Evolutionary conservation across 2,329 filamentous ascomycete genomes (phyloP).

Genomic region (Ceratocystis papillata): DNA sequence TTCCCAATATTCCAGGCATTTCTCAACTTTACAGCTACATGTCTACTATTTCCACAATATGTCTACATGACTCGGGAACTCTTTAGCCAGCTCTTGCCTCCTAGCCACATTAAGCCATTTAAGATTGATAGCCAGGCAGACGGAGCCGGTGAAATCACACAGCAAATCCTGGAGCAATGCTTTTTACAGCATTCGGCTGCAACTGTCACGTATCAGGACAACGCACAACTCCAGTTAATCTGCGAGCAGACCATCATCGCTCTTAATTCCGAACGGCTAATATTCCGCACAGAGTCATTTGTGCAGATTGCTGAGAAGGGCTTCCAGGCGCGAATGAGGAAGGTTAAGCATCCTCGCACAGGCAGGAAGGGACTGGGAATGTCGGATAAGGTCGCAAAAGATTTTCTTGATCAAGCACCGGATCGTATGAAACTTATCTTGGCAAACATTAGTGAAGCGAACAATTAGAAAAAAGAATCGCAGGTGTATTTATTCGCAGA

Average conservation of each 20-base stretch:
- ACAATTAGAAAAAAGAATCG: too few relatives aligned
- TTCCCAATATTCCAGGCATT: conserved; percentile 23
- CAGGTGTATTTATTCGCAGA: too few relatives aligned
- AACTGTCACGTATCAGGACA: conserved; percentile 50
- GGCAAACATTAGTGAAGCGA: conserved; percentile 10
- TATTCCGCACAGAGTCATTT: conserved; percentile 2
- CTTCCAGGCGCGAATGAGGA: conserved; percentile 30
- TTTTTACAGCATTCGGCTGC: conserved; percentile 58
- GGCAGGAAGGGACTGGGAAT: conserved; percentile 29
- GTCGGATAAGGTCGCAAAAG: conserved; percentile 36
- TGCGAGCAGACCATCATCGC: conserved; percentile 40
- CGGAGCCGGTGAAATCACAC: conserved; percentile 34
- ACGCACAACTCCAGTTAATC: conserved; percentile 60
- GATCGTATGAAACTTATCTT: conserved; percentile 32
- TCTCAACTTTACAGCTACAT: conserved; percentile 27
- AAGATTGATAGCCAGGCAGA: conserved; percentile 33
- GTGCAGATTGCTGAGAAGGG: conserved; percentile 15
- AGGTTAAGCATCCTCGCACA: conserved; percentile 36
- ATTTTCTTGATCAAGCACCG: conserved; percentile 37
- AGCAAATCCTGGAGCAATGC: conserved; percentile 42
- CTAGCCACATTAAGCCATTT: conserved; percentile 35
- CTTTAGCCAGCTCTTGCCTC: conserved; percentile 37
- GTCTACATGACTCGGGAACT: conserved; percentile 39
- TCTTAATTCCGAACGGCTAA: not conserved
- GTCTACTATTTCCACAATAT: conserved; percentile 33